A percentile compares a stretch with the other conserved stretches of the same genome.
Conservation (phyloP, 306 rosid genomes). For the Vigna unguiculata region DNA sequence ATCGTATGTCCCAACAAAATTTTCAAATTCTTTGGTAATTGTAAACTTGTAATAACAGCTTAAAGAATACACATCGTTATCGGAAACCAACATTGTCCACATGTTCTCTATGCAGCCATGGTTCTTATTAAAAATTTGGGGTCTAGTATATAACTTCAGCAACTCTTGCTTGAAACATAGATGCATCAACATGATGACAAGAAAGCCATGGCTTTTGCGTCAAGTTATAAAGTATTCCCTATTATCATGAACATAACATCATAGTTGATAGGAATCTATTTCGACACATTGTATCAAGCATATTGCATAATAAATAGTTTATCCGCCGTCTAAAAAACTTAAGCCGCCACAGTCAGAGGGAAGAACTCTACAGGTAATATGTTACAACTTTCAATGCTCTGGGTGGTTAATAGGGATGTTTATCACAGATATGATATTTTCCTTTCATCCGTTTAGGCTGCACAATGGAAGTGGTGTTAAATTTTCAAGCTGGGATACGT, state of each 20-base stretch:
- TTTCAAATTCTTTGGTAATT: not conserved
- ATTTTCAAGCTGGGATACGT: conserved; percentile 20
- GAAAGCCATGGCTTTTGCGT: conserved; percentile 29
- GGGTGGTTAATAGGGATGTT: conserved; percentile 29
- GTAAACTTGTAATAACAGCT: conserved; percentile 14
- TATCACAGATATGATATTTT: conserved; percentile 2
- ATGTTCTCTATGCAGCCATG: conserved; percentile 7
- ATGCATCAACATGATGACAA: conserved; percentile 27
- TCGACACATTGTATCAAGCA: conserved; percentile 21
- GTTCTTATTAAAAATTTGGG: not conserved
- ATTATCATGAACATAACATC: conserved; percentile 12
- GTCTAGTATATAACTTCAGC: conserved; percentile 9
- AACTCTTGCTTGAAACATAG: conserved; percentile 10
- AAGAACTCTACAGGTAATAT: not conserved
- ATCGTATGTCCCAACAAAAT: conserved; percentile 5
- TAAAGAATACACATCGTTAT: conserved; percentile 12
- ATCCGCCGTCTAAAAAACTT: not conserved
- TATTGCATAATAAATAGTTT: conserved; percentile 23
- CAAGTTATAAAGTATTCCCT: conserved; percentile 4
- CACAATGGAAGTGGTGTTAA: conserved; percentile 12
- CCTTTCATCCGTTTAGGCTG: not conserved
- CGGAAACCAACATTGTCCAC: conserved; percentile 25
- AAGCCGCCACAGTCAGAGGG: conserved; percentile 9
- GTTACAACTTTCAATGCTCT: conserved; percentile 7
- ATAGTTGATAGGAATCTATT: conserved; percentile 27